phyloP scores from a whole-genome alignment of 164 flowering plant species.

The Brasenia schreberi region DNA sequence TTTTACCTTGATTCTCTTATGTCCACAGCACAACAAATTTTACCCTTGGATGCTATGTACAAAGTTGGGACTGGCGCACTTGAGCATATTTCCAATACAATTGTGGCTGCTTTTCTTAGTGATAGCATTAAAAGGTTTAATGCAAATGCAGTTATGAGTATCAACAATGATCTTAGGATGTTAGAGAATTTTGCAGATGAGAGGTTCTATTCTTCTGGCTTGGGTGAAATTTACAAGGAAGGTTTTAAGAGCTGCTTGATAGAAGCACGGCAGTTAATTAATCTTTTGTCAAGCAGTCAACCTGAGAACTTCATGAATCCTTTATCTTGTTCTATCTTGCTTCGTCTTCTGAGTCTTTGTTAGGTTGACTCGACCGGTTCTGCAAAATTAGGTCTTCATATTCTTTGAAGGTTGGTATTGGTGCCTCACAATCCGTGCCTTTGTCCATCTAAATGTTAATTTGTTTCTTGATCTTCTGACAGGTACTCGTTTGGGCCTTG shows the following conservation, averaged over 20 bases:
- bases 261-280: constrained; percentile 73
- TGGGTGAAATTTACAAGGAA: constrained; percentile 66
- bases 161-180: constrained; percentile 48
- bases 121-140: constrained; percentile 78
- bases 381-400: too few relatives aligned
- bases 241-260: constrained; percentile 45
- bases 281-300: constrained; percentile 70
- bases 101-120: constrained; percentile 58
- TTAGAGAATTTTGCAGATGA: constrained; percentile 78
- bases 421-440: too few relatives aligned
- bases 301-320: constrained; percentile 93
- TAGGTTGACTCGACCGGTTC: too few relatives aligned
- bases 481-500: too few relatives aligned
- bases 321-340: too few relatives aligned
- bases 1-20: constrained; percentile 61
- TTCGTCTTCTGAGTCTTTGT: too few relatives aligned
- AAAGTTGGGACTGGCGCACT: constrained; percentile 73
- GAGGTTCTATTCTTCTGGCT: constrained; percentile 44
- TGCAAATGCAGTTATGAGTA: constrained; percentile 47
- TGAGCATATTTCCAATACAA: constrained; percentile 59
- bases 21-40: constrained; percentile 77
- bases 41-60: constrained; percentile 71
- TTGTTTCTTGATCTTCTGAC: too few relatives aligned
- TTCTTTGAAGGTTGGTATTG: too few relatives aligned
- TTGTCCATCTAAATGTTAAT: too few relatives aligned